A percentile compares a stretch with the other conserved stretches of the same genome.
phyloP scores from a whole-genome alignment of 106 monocot species.

The Platanthera zijinensis region DNA sequence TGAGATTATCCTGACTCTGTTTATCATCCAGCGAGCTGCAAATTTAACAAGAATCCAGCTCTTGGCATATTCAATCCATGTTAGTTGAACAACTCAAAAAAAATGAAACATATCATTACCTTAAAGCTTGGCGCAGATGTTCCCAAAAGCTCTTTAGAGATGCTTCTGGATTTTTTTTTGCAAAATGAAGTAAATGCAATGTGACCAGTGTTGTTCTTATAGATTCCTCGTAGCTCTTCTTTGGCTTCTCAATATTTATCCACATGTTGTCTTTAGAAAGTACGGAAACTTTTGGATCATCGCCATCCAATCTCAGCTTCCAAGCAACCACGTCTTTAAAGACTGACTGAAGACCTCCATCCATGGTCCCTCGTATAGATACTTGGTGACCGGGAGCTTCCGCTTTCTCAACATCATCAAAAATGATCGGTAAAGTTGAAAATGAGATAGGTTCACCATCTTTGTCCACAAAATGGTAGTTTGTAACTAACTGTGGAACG shows the following conservation, averaged over 20 bases:
- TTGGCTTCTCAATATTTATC: conserved; percentile 49
- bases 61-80: not conserved
- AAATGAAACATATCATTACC: conserved; percentile 15
- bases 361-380: conserved; percentile 43
- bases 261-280: conserved; percentile 53
- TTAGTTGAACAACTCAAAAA: not conserved
- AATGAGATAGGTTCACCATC: conserved; percentile 50
- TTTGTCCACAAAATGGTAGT: conserved; percentile 53
- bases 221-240: conserved; percentile 32
- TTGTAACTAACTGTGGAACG: conserved; percentile 29
- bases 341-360: conserved; percentile 50
- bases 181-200: conserved; percentile 40
- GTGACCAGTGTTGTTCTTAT: conserved; percentile 37
- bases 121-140: conserved; percentile 27
- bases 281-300: conserved; percentile 34
- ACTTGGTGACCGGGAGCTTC: conserved; percentile 17
- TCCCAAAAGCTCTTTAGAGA: conserved; percentile 51
- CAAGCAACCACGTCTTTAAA: conserved; percentile 58
- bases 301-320: conserved; percentile 43
- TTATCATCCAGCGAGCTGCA: conserved; percentile 36
- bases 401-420: conserved; percentile 13
- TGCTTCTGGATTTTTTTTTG: conserved; percentile 39
- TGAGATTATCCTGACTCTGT: conserved; percentile 42
- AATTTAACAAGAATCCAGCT: not conserved
- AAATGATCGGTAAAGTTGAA: conserved; percentile 39